A percentile compares a stretch with the other conserved stretches of the same genome.
phyloP scores from a whole-genome alignment of 345 rosid genomes.

The Camelina neglecta region DNA sequence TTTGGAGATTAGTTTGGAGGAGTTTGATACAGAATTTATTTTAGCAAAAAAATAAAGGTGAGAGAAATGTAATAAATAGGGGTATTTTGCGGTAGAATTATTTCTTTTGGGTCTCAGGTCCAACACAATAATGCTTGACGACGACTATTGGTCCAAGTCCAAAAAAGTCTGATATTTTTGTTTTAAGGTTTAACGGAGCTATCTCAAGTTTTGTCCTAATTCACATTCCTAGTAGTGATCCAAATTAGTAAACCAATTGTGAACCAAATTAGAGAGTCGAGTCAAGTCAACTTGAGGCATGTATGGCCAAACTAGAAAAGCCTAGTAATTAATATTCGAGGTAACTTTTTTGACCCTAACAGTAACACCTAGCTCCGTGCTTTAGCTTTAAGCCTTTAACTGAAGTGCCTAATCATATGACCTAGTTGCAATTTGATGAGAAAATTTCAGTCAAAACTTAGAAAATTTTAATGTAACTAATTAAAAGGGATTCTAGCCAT shows the following conservation, averaged over 20 bases:
- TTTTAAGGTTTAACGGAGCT: background rate
- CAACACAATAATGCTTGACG: constrained; percentile 14
- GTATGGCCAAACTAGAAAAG: background rate
- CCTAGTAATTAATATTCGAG: background rate
- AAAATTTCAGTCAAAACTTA: too few species aligned
- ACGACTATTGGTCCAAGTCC: background rate
- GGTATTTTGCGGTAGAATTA: background rate
- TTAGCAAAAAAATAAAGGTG: background rate
- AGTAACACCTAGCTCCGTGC: background rate
- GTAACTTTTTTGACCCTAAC: background rate
- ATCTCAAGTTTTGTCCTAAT: background rate
- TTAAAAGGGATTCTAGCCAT: too few species aligned
- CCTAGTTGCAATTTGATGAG: background rate
- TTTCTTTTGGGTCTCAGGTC: background rate
- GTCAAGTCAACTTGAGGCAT: constrained; percentile 17
- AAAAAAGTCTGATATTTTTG: background rate
- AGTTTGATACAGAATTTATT: background rate
- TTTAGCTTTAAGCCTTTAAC: constrained; percentile 23
- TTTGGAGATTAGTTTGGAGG: background rate
- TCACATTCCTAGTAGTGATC: background rate
- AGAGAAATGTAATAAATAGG: too few species aligned
- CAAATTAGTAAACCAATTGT: constrained; percentile 13
- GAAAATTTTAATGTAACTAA: too few species aligned
- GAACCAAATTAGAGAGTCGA: constrained; percentile 14
- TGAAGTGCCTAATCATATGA: constrained; percentile 29